Evolutionary conservation across 352 stramenopile species (phyloP).

Genomic region (Pythium chondricola): DNA sequence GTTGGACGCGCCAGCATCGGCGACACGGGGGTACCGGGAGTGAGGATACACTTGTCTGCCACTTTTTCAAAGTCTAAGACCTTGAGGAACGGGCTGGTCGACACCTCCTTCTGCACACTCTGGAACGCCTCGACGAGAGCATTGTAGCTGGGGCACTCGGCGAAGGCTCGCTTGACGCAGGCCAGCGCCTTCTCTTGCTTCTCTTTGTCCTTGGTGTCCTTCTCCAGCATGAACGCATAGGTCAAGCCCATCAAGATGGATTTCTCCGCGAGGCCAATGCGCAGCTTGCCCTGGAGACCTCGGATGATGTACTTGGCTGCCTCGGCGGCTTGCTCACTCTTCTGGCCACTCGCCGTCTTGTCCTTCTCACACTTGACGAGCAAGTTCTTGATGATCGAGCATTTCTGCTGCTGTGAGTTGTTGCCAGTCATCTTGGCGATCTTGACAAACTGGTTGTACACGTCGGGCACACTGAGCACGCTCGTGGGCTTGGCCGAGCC

Average conservation of each 20-base stretch:
- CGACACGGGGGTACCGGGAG: conserved; percentile 94
- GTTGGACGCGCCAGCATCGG: conserved; percentile 99
- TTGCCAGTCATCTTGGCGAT: conserved; percentile 94
- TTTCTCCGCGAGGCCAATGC: conserved; percentile 96
- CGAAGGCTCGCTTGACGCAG: conserved; percentile 97
- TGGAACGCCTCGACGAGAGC: conserved; percentile 89
- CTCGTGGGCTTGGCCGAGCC: conserved; percentile 66
- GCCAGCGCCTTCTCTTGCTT: conserved; percentile 87
- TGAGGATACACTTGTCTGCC: conserved; percentile 84
- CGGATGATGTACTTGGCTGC: conserved; percentile 98
- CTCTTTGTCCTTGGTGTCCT: conserved; percentile 73
- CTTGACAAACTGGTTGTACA: conserved; percentile 88
- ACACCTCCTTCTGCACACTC: conserved; percentile 35
- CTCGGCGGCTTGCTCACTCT: conserved; percentile 67
- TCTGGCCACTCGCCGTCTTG: conserved; percentile 37
- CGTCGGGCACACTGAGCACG: conserved; percentile 82
- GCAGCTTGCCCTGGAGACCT: conserved; percentile 96
- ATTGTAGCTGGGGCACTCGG: conserved; percentile 96
- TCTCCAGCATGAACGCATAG: conserved; percentile 92
- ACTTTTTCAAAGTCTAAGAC: conserved; percentile 56
- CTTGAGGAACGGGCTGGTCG: conserved; percentile 35
- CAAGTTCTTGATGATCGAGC: conserved; percentile 95
- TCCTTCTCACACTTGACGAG: conserved; percentile 90
- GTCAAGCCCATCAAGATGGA: conserved; percentile 97
- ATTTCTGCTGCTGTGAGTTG: conserved; percentile 96